Conservation (phyloP, 2,329 filamentous ascomycete genomes). For the Xylaria sp. region DNA sequence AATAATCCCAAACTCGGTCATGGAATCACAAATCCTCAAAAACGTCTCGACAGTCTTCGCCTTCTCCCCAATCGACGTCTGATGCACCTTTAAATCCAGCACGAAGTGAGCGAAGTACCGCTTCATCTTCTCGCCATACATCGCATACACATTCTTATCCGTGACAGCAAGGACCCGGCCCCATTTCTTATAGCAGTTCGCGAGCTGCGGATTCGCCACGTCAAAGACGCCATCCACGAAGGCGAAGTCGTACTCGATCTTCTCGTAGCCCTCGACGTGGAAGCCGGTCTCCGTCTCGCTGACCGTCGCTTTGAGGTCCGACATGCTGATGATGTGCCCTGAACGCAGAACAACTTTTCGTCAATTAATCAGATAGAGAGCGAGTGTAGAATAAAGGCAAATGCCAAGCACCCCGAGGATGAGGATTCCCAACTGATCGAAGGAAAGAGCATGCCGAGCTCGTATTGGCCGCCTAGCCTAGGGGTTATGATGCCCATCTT, state of each 20-base stretch:
- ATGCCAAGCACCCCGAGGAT: neutral
- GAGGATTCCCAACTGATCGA: neutral
- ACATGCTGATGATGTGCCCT: constrained; percentile 45
- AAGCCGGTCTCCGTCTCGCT: constrained; percentile 59
- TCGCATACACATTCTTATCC: constrained; percentile 64
- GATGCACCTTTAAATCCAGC: constrained; percentile 59
- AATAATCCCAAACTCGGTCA: constrained; percentile 67
- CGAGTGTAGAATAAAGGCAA: neutral
- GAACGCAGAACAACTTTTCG: neutral
- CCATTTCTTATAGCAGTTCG: constrained; percentile 61
- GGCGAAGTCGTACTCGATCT: constrained; percentile 70
- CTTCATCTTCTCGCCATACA: constrained; percentile 62
- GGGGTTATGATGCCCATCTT: neutral
- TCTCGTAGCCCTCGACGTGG: constrained; percentile 68
- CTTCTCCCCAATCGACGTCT: constrained; percentile 71
- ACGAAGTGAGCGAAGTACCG: constrained; percentile 61
- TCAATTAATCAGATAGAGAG: neutral
- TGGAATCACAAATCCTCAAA: constrained; percentile 64
- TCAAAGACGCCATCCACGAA: constrained; percentile 67
- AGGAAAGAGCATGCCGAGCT: neutral
- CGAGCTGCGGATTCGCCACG: constrained; percentile 53
- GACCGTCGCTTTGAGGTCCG: constrained; percentile 63
- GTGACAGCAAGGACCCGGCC: constrained; percentile 62
- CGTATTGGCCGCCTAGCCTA: neutral
- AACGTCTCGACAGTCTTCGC: constrained; percentile 68